phyloP scores from a whole-genome alignment of 2,329 filamentous ascomycete species.

The Ambrosiella cleistominuta region DNA sequence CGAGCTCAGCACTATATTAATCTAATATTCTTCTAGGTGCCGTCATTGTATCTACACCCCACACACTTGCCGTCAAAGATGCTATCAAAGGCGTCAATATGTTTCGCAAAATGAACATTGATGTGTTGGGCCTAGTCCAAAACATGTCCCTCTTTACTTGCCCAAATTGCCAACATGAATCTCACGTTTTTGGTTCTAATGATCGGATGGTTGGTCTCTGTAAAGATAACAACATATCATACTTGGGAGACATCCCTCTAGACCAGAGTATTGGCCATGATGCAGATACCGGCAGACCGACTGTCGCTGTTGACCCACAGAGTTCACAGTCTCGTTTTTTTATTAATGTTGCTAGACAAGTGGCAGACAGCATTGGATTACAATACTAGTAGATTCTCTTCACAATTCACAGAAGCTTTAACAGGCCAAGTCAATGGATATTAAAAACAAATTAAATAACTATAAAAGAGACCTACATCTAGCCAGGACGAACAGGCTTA shows the following conservation, averaged over 20 bases:
- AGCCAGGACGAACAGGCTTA: too few species aligned
- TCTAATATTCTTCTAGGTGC: slow-evolving; percentile 32
- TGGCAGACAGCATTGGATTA: slow-evolving; percentile 29
- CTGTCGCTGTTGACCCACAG: slow-evolving; percentile 69
- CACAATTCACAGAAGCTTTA: neutral
- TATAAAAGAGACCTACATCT: too few species aligned
- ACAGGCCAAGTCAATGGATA: too few species aligned
- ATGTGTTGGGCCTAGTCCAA: slow-evolving; percentile 72
- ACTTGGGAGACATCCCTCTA: slow-evolving; percentile 77
- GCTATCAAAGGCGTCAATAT: slow-evolving; percentile 83
- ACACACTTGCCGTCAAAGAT: slow-evolving; percentile 82
- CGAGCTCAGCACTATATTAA: slow-evolving; percentile 16
- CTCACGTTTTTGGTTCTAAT: slow-evolving; percentile 54
- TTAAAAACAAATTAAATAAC: too few species aligned
- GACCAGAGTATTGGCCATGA: slow-evolving; percentile 76
- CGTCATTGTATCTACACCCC: slow-evolving; percentile 81
- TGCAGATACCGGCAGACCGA: slow-evolving; percentile 73
- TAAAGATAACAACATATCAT: slow-evolving; percentile 51
- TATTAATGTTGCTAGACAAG: slow-evolving; percentile 44
- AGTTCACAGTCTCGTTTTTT: slow-evolving; percentile 60
- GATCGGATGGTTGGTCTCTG: slow-evolving; percentile 53
- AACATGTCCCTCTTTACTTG: slow-evolving; percentile 83
- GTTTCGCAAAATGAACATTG: slow-evolving; percentile 71
- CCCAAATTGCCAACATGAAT: slow-evolving; percentile 56
- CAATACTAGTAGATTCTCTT: neutral